phyloP scores from a whole-genome alignment of 108 stramenopile genomes.

The Cyclostephanos tholiformis region DNA sequence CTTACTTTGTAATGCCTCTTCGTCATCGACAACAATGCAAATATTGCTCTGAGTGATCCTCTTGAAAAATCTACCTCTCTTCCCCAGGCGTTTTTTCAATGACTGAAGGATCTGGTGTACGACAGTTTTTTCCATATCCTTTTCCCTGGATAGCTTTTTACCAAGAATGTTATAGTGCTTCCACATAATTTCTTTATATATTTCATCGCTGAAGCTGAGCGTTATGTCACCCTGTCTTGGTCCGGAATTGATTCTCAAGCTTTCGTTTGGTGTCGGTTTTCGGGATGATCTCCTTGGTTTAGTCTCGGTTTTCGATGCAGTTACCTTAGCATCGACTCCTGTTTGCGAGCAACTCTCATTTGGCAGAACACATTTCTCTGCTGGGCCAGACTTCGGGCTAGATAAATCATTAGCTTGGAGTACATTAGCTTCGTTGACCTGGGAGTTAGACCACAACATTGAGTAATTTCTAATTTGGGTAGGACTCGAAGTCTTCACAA shows the following conservation, averaged over 20 bases:
- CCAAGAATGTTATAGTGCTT: conserved; percentile 22
- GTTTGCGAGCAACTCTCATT: neutral
- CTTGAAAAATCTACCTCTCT: conserved; percentile 29
- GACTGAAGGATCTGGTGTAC: conserved; percentile 13
- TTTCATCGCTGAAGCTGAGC: conserved; percentile 25
- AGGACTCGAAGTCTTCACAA: neutral
- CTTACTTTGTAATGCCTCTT: conserved; percentile 22
- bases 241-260: neutral
- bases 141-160: conserved; percentile 13
- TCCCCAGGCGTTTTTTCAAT: conserved; percentile 20
- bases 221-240: conserved; percentile 4
- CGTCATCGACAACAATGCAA: conserved; percentile 22
- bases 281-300: neutral
- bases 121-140: conserved; percentile 8
- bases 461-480: neutral
- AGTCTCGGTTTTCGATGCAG: neutral
- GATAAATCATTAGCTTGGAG: too few species aligned
- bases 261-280: neutral
- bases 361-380: neutral
- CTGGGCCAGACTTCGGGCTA: neutral
- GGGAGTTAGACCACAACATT: too few species aligned
- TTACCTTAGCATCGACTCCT: neutral
- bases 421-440: too few species aligned
- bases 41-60: conserved; percentile 8
- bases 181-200: conserved; percentile 31